phyloP scores from a whole-genome alignment of 2,329 filamentous ascomycete species.

The Domatiomyces globalis region DNA sequence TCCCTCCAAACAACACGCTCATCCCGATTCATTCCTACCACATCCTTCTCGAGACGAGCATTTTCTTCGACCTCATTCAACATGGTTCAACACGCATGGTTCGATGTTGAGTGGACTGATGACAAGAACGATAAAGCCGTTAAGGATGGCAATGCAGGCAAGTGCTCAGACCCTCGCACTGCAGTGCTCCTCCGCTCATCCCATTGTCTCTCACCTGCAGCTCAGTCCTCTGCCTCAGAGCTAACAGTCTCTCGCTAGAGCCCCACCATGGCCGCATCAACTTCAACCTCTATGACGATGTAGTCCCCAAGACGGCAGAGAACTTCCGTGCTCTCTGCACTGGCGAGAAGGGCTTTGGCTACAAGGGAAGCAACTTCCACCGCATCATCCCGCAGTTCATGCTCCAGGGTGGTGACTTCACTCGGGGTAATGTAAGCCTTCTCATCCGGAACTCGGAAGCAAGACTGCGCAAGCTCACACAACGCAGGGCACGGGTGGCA shows the following conservation, averaged over 20 bases:
- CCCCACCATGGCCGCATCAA: conserved; percentile 66
- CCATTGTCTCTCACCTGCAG: not conserved
- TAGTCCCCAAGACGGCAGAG: conserved; percentile 73
- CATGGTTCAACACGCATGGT: conserved; percentile 65
- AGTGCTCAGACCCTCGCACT: conserved; percentile 1
- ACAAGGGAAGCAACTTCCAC: conserved; percentile 54
- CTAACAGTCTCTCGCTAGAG: conserved; percentile 21
- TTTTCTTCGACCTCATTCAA: conserved; percentile 41
- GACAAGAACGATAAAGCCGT: conserved; percentile 40
- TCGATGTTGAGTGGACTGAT: conserved; percentile 54
- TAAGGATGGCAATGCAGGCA: conserved; percentile 2
- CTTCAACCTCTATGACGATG: conserved; percentile 75
- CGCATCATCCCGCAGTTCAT: conserved; percentile 58
- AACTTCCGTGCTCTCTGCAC: conserved; percentile 53
- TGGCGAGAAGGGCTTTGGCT: conserved; percentile 54
- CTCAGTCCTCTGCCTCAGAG: not conserved
- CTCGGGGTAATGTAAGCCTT: conserved; percentile 54
- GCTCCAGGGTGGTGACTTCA: conserved; percentile 58
- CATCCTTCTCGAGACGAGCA: conserved; percentile 7
- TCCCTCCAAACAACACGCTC: conserved; percentile 26
- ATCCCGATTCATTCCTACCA: conserved; percentile 6
- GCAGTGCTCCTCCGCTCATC: conserved; percentile 8
- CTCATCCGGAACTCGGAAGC: conserved; percentile 47
- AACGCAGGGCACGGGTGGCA: conserved; percentile 62
- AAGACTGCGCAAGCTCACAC: not conserved